A percentile compares a stretch with the other conserved stretches of the same genome.
These are phyloP conservation scores for Zygoascus flipseniorum DNA, from an alignment of 805 yeast genomes.

Conservation along the genomic window DNA sequence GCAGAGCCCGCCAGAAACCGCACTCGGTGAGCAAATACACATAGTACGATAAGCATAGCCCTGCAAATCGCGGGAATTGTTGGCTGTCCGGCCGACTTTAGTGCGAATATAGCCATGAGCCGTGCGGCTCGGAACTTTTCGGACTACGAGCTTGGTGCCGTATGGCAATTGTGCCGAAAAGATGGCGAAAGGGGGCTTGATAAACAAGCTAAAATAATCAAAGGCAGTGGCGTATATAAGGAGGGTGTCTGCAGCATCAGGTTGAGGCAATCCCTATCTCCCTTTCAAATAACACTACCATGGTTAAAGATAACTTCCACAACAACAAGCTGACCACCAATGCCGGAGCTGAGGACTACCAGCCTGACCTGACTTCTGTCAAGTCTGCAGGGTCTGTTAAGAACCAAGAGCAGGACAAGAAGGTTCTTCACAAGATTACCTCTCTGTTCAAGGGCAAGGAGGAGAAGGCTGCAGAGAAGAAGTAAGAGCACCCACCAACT, in stretches of 20 bases:
- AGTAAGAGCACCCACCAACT: not conserved
- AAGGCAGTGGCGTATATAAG: too few relatives aligned
- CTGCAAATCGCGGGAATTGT: not conserved
- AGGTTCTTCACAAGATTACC: slow-evolving; percentile 1
- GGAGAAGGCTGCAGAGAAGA: not conserved
- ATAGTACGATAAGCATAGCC: not conserved
- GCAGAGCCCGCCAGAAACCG: not conserved
- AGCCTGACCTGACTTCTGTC: slow-evolving; percentile 3
- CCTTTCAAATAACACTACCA: not conserved
- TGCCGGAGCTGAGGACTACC: not conserved
- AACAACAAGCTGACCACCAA: not conserved
- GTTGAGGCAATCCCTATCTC: too few relatives aligned
- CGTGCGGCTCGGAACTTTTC: not conserved
- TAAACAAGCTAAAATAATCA: too few relatives aligned
- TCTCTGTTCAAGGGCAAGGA: slow-evolving; percentile 1
- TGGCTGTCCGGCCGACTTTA: not conserved
- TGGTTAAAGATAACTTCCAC: not conserved
- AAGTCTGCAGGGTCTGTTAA: slow-evolving; percentile 2
- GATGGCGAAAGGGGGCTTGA: too few relatives aligned
- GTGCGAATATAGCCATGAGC: not conserved
- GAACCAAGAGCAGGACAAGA: slow-evolving; percentile 1
- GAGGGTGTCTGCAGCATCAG: too few relatives aligned
- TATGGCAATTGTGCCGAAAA: not conserved
- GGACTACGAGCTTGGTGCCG: not conserved
- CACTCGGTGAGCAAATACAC: not conserved